These are phyloP conservation scores for Penicillium nucicola DNA, from an alignment of 495 filamentous ascomycete species.

Conservation along the genomic window DNA sequence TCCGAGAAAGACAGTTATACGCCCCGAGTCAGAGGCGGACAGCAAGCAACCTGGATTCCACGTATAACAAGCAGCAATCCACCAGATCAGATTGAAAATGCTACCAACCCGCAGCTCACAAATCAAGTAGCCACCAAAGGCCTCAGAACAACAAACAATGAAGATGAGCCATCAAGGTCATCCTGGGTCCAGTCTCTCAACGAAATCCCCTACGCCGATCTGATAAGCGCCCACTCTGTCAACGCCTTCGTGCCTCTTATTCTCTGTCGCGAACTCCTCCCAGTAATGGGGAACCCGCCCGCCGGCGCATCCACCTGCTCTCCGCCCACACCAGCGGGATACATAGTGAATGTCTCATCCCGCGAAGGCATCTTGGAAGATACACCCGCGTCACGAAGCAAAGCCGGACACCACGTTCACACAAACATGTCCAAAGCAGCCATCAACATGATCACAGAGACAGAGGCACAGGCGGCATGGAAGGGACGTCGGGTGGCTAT, in stretches of 20 bases:
- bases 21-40: slow-evolving; percentile 2
- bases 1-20: neutral
- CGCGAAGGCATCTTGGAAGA: slow-evolving; percentile 44
- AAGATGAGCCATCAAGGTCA: slow-evolving; percentile 15
- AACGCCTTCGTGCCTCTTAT: slow-evolving; percentile 49
- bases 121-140: slow-evolving; percentile 1
- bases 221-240: slow-evolving; percentile 44
- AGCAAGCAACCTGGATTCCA: slow-evolving; percentile 9
- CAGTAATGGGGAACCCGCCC: slow-evolving; percentile 28
- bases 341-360: slow-evolving; percentile 47
- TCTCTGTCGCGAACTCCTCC: slow-evolving; percentile 44
- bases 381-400: slow-evolving; percentile 16
- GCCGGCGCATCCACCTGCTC: neutral
- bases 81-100: neutral
- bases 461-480: slow-evolving; percentile 37
- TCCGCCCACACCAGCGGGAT: slow-evolving; percentile 17
- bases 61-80: neutral
- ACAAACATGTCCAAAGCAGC: slow-evolving; percentile 52
- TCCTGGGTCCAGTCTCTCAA: slow-evolving; percentile 43
- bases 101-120: neutral
- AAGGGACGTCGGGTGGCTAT: slow-evolving; percentile 33
- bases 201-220: slow-evolving; percentile 49
- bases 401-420: slow-evolving; percentile 42
- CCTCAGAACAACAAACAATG: neutral
- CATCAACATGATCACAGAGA: slow-evolving; percentile 49